Evolutionary conservation across 169 alveolate species (phyloP), one percentile per base, ranked within the genome.

Genomic region (Cryptosporidium ryanae): DNA sequence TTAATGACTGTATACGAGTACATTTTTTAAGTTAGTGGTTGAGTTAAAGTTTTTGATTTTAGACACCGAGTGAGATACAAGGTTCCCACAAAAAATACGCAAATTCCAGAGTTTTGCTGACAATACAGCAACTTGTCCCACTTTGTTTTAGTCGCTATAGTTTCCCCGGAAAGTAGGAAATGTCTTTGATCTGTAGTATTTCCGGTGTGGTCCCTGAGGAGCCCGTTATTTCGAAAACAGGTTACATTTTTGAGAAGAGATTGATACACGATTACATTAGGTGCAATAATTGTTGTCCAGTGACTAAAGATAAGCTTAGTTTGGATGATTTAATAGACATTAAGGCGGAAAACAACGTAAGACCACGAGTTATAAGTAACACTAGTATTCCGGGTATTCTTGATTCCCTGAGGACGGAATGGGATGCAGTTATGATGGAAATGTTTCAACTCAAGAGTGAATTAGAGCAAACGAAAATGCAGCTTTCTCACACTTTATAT

Each of bases 371-470:
- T 0, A 90, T 94, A n/a, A 91, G 94, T 2, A 96, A 97, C 5
- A 92, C 96, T 48, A 93, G 97, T 61, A 94, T 97, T 18, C 99
- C 99, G 0, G 98, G 98, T 2, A 82, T 97, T 10, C 89, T 97
- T 1, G 91, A 96, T 2, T 90, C 96, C 48, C 82, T 98, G 46
- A 95, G 97, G 91, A 94, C 95, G 17, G 99, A 98, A 70, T 98
- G 99, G 99, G 99, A 98, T 59, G 93, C 99, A 2, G 82, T 96
- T 34, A 96, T 97, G 91, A 90, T 97, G 38, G 99, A 98, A 82
- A 95, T 97, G 52, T 96, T 92, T 70, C 84, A 94, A 43, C 92
- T 98, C 57, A 94, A 97, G 66, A 5, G 66, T 44, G 71, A 66
- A 82, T 81, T 55, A 44, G 83, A 57, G 10, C 89, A 91, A 84